phyloP scores from a whole-genome alignment of 306 rosid genomes.

The Vigna mungo region DNA sequence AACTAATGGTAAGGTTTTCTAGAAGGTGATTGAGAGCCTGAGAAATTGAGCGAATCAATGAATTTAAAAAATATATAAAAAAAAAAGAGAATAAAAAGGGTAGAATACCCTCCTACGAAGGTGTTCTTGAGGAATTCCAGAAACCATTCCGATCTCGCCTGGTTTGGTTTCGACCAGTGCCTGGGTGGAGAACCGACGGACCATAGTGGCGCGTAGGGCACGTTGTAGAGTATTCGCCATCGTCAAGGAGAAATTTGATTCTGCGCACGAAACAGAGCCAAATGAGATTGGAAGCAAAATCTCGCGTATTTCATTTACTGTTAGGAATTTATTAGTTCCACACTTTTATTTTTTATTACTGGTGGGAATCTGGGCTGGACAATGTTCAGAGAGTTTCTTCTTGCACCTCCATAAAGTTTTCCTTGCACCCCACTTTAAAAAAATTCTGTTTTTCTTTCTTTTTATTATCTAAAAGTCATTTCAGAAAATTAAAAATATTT shows the following conservation, averaged over 20 bases:
- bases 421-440: too few species aligned
- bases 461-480: too few species aligned
- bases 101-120: constrained; percentile 72
- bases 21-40: neutral
- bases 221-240: constrained; percentile 82
- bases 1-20: constrained; percentile 35
- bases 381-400: too few species aligned
- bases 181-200: constrained; percentile 61
- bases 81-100: constrained; percentile 5
- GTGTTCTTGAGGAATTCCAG: constrained; percentile 95
- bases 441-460: too few species aligned
- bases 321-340: neutral
- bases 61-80: neutral
- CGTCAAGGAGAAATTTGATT: constrained; percentile 38
- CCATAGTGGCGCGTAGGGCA: constrained; percentile 57
- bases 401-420: too few species aligned
- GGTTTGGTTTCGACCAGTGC: constrained; percentile 73
- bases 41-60: neutral
- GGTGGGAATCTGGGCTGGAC: too few species aligned
- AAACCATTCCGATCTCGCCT: constrained; percentile 91
- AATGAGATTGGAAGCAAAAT: constrained; percentile 12
- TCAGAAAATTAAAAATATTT: too few species aligned
- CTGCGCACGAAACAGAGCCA: neutral
- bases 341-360: constrained; percentile 1
- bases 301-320: neutral